These are phyloP conservation scores for Wickerhamiella allomyrinae DNA, from an alignment of 805 yeast species.

Conservation along the genomic window DNA sequence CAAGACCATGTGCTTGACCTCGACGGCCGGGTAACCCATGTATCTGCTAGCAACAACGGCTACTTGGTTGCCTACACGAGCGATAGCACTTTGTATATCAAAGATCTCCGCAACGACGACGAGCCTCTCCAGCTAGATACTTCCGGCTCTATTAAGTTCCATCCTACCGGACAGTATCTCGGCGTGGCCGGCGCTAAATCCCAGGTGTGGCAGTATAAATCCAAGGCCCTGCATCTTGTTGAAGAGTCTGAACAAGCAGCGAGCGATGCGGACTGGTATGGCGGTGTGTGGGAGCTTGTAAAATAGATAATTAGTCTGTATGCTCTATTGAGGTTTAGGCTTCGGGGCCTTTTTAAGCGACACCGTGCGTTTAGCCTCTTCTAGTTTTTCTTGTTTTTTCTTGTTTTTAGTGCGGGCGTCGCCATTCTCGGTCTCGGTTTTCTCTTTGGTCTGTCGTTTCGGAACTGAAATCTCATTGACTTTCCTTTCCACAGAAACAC, in stretches of 20 bases:
- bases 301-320: neutral
- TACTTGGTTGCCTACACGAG: neutral
- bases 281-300: neutral
- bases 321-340: neutral
- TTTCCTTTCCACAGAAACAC: too few relatives aligned
- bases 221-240: neutral
- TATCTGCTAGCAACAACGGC: constrained; percentile 1
- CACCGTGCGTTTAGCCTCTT: neutral
- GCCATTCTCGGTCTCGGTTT: too few relatives aligned
- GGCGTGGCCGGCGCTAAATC: neutral
- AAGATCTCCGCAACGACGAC: constrained; percentile 1
- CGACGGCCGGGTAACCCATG: neutral
- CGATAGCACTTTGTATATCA: neutral
- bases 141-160: neutral
- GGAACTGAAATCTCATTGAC: too few relatives aligned
- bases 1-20: neutral
- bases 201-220: constrained; percentile 1
- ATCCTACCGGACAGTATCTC: neutral
- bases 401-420: too few relatives aligned
- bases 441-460: too few relatives aligned
- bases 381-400: too few relatives aligned
- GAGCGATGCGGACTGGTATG: neutral
- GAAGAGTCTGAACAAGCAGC: neutral
- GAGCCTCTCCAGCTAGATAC: neutral
- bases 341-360: neutral